Evolutionary conservation across 2,329 filamentous ascomycete genomes (phyloP).

Genomic region (Penicillium brevicompactum): DNA sequence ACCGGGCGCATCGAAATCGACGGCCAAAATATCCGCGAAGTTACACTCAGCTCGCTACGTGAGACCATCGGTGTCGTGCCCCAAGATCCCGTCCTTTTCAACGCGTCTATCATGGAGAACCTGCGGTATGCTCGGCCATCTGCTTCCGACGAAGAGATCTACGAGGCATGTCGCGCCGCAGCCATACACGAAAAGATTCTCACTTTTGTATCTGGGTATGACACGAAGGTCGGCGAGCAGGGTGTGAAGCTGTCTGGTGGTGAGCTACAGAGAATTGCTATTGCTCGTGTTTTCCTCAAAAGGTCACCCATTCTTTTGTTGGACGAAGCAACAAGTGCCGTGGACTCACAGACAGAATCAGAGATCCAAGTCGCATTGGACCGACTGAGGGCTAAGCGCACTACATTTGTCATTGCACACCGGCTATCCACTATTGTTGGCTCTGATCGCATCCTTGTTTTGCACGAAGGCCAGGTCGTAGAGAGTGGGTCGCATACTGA

Average conservation of each 20-base stretch:
- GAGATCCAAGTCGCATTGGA: constrained; percentile 25
- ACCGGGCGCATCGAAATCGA: constrained; percentile 54
- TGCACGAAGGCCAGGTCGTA: constrained; percentile 41
- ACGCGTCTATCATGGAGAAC: constrained; percentile 65
- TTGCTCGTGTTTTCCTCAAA: constrained; percentile 46
- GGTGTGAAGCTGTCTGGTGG: constrained; percentile 44
- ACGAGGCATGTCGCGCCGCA: constrained; percentile 36
- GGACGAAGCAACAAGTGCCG: constrained; percentile 47
- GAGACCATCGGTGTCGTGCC: constrained; percentile 64
- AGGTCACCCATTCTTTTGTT: constrained; percentile 44
- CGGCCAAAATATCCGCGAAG: constrained; percentile 58
- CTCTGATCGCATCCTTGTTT: constrained; percentile 31
- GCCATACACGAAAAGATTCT: constrained; percentile 43
- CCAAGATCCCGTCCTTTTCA: constrained; percentile 66
- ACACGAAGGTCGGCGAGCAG: constrained; percentile 36
- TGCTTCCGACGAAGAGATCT: constrained; percentile 26
- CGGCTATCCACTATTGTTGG: constrained; percentile 41
- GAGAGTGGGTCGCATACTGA: constrained; percentile 46
- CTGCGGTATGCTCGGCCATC: constrained; percentile 59
- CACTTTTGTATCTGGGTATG: constrained; percentile 41
- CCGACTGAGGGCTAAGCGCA: constrained; percentile 22
- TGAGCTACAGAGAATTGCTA: constrained; percentile 47
- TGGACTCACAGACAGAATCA: constrained; percentile 41
- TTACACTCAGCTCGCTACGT: constrained; percentile 60
- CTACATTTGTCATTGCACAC: constrained; percentile 41